Base-by-base conservation (phyloP, 192 early-diverging fungal species). In the Coemansia sp. region DNA sequence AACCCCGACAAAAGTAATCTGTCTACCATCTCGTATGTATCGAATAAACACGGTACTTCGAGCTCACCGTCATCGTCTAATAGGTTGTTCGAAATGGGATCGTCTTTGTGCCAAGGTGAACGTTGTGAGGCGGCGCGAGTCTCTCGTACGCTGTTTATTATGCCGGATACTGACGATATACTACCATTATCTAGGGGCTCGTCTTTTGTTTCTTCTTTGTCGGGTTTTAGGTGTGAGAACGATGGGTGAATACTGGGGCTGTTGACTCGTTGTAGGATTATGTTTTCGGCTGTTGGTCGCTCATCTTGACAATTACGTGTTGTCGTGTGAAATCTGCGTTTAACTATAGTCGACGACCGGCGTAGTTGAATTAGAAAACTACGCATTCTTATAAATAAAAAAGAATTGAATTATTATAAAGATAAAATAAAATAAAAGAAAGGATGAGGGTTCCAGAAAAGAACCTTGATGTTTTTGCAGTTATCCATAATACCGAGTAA, bases 21-120 rank as follows among this genome's bases (percentile, higher is more conserved):
- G 33, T 73, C 65, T 18, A 96, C 89, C 18, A 95, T 65, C 46
- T 88, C 86, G 70, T 93, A 90, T 2, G 95, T 96, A 72, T 95
- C 89, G 74, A 96, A 96, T 66, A 90, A 74, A 66, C 84, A 73
- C 66, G 78, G 68, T 13, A 70, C 75, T 34, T 44, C 50, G 33
- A 36, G 24, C 27, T 47, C 62, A 0, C 31, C 57, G 16, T 3
- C 2, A 6, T 9, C 57, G 12, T 31, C 53, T 0, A 20, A 27
- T 18, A 46, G 44, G 11, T 36, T 12, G 9, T 66, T 49, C 43
- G 18, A 1, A 15, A 31, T 16, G n/a, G 49, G 8, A 9, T 70
- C 39, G 13, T 61, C 11, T 44, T 50, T 33, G 38, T 62, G 61
- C 61, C 61, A 62, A 1, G 61, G 61, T 2, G 61, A 40, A 1